Percentiles rank a stretch among this genome's conserved stretches.
Conservation (phyloP, 495 filamentous ascomycete species). For the Neurospora africana region DNA sequence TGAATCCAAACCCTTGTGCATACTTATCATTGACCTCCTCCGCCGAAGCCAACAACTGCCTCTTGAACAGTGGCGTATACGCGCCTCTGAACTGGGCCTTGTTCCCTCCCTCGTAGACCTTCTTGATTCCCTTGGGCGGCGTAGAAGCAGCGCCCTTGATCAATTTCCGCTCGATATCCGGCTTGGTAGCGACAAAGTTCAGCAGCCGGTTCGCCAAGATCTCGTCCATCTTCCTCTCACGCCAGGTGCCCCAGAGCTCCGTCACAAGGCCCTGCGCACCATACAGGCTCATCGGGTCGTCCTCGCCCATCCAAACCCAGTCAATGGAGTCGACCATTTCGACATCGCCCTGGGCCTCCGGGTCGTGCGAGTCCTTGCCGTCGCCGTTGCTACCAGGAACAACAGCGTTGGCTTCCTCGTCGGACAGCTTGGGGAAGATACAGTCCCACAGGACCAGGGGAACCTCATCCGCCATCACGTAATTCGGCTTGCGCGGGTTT, state of each 20-base stretch:
- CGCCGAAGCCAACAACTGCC: constrained; percentile 48
- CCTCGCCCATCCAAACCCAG: constrained; percentile 68
- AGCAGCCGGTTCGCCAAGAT: constrained; percentile 60
- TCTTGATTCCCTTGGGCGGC: constrained; percentile 34
- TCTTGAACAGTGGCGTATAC: constrained; percentile 64
- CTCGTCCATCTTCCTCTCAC: constrained; percentile 79
- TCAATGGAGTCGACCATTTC: constrained; percentile 47
- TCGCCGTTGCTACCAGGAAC: neutral
- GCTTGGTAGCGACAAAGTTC: constrained; percentile 46
- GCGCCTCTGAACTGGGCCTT: constrained; percentile 45
- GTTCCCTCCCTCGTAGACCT: constrained; percentile 64
- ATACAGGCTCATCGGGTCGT: constrained; percentile 38
- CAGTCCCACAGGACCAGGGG: constrained; percentile 95
- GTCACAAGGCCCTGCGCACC: constrained; percentile 60
- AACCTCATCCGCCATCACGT: constrained; percentile 80
- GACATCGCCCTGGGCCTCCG: constrained; percentile 24
- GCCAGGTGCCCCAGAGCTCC: constrained; percentile 71
- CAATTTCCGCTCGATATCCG: constrained; percentile 19
- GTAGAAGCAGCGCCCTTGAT: constrained; percentile 10
- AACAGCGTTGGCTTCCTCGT: neutral
- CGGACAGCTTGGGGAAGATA: constrained; percentile 52
- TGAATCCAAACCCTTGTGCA: constrained; percentile 56
- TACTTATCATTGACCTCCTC: constrained; percentile 70
- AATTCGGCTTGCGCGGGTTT: constrained; percentile 64
- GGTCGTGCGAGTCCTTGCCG: constrained; percentile 23